Evolutionary conservation across 768 basidiomycete genomes (phyloP), one percentile per base, ranked within the genome.

Genomic region (Naganishia randhawae): DNA sequence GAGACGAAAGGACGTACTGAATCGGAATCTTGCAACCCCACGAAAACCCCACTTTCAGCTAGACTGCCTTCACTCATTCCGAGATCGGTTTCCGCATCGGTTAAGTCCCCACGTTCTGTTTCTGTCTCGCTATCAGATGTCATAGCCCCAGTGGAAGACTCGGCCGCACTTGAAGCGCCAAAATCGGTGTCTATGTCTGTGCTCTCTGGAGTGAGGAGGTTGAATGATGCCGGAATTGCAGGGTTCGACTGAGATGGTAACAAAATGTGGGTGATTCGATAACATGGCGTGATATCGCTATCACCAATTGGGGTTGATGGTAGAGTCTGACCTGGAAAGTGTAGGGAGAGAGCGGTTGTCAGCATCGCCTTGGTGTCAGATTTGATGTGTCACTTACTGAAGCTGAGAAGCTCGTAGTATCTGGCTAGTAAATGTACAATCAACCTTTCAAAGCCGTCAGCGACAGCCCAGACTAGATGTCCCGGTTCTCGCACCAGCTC

Each of bases 321-420:
- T 32, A 77, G 67, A 7, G 70, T 64, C 53, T 79, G 77, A 57
- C 78, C 78, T 79, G 48, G n/a, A 19, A 32, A 19, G 22, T n/a
- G 25, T 10, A 50, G 35, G 0, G 25, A 50, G 52, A 27, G 27
- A 69, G 2, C 42, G 27, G 32, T 45, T n/a, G 57, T 35, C 13
- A 25, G 13, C 32, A 6, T 45, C 7, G 33, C 33, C 0, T 4
- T 22, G 19, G 25, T 22, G 3, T 22, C 45, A 48, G 3, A 22
- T 16, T 37, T 3, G 39, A 33, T 50, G 35, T 50, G 19, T 3
- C 6, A 73, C 75, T 75, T 63, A 78, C 77, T 78, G 73, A 76
- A 80, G 42, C 76, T 75, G 14, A 76, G 45, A 17, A 78, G 67
- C 48, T 77, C 75, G 45, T 78, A 80, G 51, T 80, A 80, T 37